phyloP scores from a whole-genome alignment of 2,329 filamentous ascomycete genomes.

The Colletotrichum echinochloae region DNA sequence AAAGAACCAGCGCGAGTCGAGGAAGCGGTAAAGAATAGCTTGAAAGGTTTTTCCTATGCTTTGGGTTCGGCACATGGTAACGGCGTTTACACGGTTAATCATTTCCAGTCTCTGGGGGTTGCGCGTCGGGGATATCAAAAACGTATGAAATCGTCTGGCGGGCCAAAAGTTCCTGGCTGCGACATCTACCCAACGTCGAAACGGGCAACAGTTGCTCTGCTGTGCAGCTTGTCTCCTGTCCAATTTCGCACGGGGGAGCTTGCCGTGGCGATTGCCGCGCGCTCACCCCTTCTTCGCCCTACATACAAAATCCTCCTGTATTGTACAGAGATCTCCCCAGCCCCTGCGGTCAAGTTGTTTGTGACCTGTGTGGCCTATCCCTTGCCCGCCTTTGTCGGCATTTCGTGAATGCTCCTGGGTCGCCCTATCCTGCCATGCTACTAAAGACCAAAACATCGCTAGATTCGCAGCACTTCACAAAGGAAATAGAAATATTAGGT shows the following conservation, averaged over 20 bases:
- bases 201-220: slow-evolving; percentile 6
- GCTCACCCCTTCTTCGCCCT: slow-evolving; percentile 5
- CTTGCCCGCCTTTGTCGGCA: slow-evolving; percentile 9
- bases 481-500: slow-evolving; percentile 36
- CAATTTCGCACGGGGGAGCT: neutral
- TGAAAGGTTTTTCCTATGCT: slow-evolving; percentile 28
- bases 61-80: slow-evolving; percentile 33
- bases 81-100: slow-evolving; percentile 36
- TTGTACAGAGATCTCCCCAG: slow-evolving; percentile 33
- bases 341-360: slow-evolving; percentile 32
- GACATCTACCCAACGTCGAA: neutral
- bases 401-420: slow-evolving; percentile 31
- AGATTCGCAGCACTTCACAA: slow-evolving; percentile 36
- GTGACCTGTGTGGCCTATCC: slow-evolving; percentile 22
- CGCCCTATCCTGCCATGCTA: slow-evolving; percentile 34
- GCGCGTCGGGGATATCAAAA: slow-evolving; percentile 23
- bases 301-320: slow-evolving; percentile 29
- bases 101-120: slow-evolving; percentile 20
- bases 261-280: slow-evolving; percentile 6
- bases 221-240: slow-evolving; percentile 19
- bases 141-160: slow-evolving; percentile 25
- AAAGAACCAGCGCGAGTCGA: slow-evolving; percentile 68
- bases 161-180: slow-evolving; percentile 19
- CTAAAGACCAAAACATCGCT: slow-evolving; percentile 41
- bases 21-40: slow-evolving; percentile 43